Percentiles rank a stretch among this genome's conserved stretches.
These are phyloP conservation scores for Blepharisma japonicum DNA, from an alignment of 73 alveolate genomes.

Conservation along the genomic window DNA sequence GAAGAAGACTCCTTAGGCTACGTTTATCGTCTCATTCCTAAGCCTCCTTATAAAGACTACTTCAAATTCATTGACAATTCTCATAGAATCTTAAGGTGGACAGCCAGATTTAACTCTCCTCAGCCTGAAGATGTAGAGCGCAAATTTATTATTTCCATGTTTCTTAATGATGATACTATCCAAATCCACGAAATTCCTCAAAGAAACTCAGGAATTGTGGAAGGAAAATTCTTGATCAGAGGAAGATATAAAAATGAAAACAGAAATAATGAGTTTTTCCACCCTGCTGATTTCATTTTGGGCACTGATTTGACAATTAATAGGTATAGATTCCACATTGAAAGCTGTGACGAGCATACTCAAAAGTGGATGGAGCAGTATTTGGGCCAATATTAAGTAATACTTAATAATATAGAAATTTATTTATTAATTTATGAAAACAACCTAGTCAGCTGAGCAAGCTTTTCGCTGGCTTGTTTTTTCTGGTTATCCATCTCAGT, in stretches of 20 bases:
- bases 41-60: conserved; percentile 87
- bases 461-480: conserved; percentile 21
- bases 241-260: conserved; percentile 79
- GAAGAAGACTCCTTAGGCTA: conserved; percentile 94
- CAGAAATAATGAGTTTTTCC: conserved; percentile 33
- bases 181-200: conserved; percentile 86
- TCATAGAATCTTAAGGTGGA: conserved; percentile 80
- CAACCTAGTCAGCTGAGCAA: conserved; percentile 2
- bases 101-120: conserved; percentile 80
- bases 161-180: conserved; percentile 86
- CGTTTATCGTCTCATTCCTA: conserved; percentile 71
- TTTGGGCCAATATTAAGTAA: conserved; percentile 1
- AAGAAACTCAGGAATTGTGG: conserved; percentile 91
- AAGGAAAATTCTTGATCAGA: conserved; percentile 90
- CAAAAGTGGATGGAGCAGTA: conserved; percentile 58
- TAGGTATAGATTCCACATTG: conserved; percentile 72
- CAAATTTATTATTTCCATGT: conserved; percentile 79
- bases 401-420: neutral
- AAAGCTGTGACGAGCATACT: conserved; percentile 80
- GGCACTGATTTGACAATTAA: conserved; percentile 77
- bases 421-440: neutral
- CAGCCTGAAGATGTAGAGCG: conserved; percentile 67
- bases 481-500: conserved; percentile 24
- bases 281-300: conserved; percentile 76
- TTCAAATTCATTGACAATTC: conserved; percentile 93